Evolutionary conservation across 164 flowering plant species (phyloP).

Genomic region (Stephania cephalantha): DNA sequence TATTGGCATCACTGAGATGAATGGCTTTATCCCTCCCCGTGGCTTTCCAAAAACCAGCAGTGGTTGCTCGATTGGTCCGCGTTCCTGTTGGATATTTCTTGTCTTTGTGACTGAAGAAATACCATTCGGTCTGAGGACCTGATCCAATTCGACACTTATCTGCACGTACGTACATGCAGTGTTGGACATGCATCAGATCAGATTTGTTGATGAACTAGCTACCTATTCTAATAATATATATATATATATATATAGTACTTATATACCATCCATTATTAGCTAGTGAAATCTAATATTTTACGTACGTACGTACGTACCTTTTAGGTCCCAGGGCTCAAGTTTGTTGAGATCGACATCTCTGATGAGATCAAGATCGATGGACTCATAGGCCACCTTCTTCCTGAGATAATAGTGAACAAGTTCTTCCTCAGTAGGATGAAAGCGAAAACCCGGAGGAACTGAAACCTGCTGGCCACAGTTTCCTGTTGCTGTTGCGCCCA

Average conservation of each 20-base stretch:
- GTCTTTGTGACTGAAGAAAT: constrained; percentile 73
- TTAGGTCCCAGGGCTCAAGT: constrained; percentile 80
- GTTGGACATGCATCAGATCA: background rate
- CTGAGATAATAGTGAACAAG: constrained; percentile 50
- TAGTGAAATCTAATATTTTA: no score
- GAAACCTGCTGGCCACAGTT: constrained; percentile 28
- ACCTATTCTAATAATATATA: background rate
- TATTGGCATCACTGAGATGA: constrained; percentile 38
- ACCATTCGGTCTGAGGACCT: constrained; percentile 82
- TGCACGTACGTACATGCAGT: constrained; percentile 12
- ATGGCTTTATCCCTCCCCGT: constrained; percentile 86
- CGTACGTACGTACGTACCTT: constrained; percentile 24
- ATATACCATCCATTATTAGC: background rate
- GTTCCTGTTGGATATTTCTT: constrained; percentile 92
- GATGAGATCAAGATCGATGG: constrained; percentile 81
- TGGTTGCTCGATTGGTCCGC: constrained; percentile 60
- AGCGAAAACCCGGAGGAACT: constrained; percentile 71
- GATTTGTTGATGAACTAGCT: no score
- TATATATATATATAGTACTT: background rate
- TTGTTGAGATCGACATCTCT: constrained; percentile 71
- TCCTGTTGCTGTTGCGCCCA: constrained; percentile 20
- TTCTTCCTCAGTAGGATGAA: constrained; percentile 90
- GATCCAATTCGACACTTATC: constrained; percentile 54
- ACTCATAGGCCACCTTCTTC: constrained; percentile 67
- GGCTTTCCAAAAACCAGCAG: constrained; percentile 91